These are phyloP conservation scores for Breynia disticha DNA, from an alignment of 441 rosid species.

Conservation along the genomic window DNA sequence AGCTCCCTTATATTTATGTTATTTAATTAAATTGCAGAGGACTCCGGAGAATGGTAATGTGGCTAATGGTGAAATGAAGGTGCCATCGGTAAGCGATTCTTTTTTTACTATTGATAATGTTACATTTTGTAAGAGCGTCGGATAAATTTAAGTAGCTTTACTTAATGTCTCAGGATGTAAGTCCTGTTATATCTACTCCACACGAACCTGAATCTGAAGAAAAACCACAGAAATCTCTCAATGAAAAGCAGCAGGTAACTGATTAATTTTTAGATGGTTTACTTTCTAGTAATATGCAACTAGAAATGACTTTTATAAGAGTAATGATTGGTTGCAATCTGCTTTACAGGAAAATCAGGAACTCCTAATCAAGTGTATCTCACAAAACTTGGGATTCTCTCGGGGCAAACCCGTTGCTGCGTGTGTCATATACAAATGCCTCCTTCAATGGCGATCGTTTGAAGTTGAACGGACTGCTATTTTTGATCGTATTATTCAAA, in stretches of 20 bases:
- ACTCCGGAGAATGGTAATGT: conserved; percentile 80
- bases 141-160: conserved; percentile 4
- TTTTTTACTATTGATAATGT: neutral
- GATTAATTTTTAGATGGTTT: conserved; percentile 4
- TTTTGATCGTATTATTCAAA: conserved; percentile 96
- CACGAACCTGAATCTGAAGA: conserved; percentile 95
- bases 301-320: neutral
- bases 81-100: conserved; percentile 40
- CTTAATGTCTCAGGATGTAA: conserved; percentile 42
- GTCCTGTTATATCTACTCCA: conserved; percentile 39
- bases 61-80: conserved; percentile 69
- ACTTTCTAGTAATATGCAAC: too few species aligned
- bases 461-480: conserved; percentile 98
- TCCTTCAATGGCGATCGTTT: conserved; percentile 99
- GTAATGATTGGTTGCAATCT: conserved; percentile 1
- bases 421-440: conserved; percentile 90
- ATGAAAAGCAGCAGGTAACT: conserved; percentile 93
- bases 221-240: conserved; percentile 91
- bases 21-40: conserved; percentile 39
- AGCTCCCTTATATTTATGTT: conserved; percentile 18
- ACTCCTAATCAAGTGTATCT: conserved; percentile 76
- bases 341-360: conserved; percentile 90
- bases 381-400: conserved; percentile 89
- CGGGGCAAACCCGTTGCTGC: conserved; percentile 96
- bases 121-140: neutral